phyloP scores from a whole-genome alignment of 2,329 filamentous ascomycete species.

The Aspergillus jensenii region DNA sequence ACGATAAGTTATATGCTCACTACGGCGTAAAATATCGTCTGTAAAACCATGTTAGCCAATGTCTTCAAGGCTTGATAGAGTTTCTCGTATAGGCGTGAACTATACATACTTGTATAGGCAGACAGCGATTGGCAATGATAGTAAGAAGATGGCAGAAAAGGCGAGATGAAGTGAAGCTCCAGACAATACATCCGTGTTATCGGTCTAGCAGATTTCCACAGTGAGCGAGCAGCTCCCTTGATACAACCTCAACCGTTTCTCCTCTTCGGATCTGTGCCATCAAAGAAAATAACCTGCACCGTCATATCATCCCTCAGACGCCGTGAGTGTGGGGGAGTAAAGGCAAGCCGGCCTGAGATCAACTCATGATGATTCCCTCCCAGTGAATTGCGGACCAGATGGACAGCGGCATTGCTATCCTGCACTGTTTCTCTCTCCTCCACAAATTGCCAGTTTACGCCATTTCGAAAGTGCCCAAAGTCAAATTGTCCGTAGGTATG shows the following conservation, averaged over 20 bases:
- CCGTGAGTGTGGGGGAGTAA: constrained; percentile 29
- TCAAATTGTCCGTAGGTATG: constrained; percentile 19
- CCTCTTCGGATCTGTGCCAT: neutral
- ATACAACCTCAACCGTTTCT: neutral
- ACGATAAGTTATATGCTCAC: too few species aligned
- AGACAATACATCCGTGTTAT: too few species aligned
- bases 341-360: constrained; percentile 30
- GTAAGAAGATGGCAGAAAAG: too few species aligned
- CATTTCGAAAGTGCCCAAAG: constrained; percentile 22
- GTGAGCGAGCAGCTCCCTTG: neutral
- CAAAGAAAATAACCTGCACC: constrained; percentile 48
- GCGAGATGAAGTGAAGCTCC: too few species aligned
- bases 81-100: too few species aligned
- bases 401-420: constrained; percentile 54
- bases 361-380: constrained; percentile 47
- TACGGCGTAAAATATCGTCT: too few species aligned
- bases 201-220: too few species aligned
- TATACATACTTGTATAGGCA: too few species aligned
- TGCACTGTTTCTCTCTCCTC: constrained; percentile 50
- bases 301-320: constrained; percentile 53
- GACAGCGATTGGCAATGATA: too few species aligned
- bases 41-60: too few species aligned
- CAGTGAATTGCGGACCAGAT: constrained; percentile 44
- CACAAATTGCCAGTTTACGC: constrained; percentile 31
- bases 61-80: too few species aligned